Conservation (phyloP, 2,329 filamentous ascomycete species). For the Fusarium sp. region DNA sequence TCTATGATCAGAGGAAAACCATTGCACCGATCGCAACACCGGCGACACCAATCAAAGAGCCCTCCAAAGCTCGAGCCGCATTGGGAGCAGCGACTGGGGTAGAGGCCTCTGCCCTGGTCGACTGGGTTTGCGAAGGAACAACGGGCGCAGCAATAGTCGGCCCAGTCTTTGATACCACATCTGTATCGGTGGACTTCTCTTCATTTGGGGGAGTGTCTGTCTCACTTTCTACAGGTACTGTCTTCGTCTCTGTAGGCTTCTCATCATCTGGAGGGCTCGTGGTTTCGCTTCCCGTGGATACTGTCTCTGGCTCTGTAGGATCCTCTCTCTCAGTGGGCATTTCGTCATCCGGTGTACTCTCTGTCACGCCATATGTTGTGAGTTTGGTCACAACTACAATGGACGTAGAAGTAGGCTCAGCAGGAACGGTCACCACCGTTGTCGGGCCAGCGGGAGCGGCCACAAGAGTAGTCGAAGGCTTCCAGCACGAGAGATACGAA, state of each 20-base stretch:
- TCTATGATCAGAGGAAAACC: background rate
- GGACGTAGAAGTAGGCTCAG: background rate
- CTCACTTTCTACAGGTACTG: background rate
- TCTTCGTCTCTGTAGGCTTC: too few relatives aligned
- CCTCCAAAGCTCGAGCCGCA: conserved; percentile 6
- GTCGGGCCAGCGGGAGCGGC: background rate
- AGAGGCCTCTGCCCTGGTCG: background rate
- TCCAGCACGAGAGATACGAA: conserved; percentile 41
- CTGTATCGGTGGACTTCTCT: background rate
- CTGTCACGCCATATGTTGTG: background rate
- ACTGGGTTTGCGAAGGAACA: conserved; percentile 3
- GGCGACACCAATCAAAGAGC: conserved; percentile 3
- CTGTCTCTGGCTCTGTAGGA: too few relatives aligned
- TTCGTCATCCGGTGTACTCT: background rate
- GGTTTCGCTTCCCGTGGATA: too few relatives aligned
- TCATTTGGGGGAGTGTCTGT: background rate
- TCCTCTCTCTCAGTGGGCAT: background rate
- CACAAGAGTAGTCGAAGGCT: conserved; percentile 20
- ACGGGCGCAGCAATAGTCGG: conserved; percentile 18
- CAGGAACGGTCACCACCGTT: background rate
- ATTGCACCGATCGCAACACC: conserved; percentile 24
- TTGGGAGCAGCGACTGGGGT: conserved; percentile 10
- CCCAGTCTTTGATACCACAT: background rate
- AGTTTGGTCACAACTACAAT: background rate
- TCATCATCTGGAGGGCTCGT: background rate